phyloP scores from a whole-genome alignment of 106 monocot species.

The Dendrobium huoshanense region DNA sequence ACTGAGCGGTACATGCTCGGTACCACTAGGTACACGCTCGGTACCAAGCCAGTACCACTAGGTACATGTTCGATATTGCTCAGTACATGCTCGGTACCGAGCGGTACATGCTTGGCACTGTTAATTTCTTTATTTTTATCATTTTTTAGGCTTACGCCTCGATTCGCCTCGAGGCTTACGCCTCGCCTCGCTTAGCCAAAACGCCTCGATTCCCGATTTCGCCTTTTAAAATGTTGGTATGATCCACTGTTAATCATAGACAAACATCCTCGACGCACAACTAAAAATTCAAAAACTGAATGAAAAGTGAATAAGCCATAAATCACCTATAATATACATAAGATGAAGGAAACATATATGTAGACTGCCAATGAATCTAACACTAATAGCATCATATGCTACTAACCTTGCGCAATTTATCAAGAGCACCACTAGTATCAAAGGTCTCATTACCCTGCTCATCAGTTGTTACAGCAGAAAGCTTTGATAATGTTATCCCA shows the following conservation, averaged over 20 bases:
- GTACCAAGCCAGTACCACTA: no score
- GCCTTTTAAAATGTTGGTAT: not conserved
- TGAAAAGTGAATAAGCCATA: not conserved
- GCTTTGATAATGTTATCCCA: constrained; percentile 85
- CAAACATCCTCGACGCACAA: not conserved
- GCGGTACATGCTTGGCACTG: no score
- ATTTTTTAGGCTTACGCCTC: no score
- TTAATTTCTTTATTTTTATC: no score
- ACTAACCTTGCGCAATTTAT: constrained; percentile 84
- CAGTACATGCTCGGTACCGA: no score
- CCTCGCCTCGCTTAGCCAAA: no score
- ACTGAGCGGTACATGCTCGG: no score
- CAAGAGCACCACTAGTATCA: constrained; percentile 94
- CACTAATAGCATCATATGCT: not conserved
- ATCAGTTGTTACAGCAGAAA: constrained; percentile 96
- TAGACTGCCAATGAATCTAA: not conserved
- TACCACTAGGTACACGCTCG: no score
- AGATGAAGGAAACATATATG: not conserved
- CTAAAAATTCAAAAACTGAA: not conserved
- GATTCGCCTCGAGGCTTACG: no score
- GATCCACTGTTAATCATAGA: not conserved
- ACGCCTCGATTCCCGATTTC: no score
- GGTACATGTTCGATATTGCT: no score
- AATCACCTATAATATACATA: not conserved
- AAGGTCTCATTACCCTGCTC: constrained; percentile 95